Base-by-base conservation (phyloP, 2,329 filamentous ascomycete genomes). In the Monosporascus cannonballus region DNA sequence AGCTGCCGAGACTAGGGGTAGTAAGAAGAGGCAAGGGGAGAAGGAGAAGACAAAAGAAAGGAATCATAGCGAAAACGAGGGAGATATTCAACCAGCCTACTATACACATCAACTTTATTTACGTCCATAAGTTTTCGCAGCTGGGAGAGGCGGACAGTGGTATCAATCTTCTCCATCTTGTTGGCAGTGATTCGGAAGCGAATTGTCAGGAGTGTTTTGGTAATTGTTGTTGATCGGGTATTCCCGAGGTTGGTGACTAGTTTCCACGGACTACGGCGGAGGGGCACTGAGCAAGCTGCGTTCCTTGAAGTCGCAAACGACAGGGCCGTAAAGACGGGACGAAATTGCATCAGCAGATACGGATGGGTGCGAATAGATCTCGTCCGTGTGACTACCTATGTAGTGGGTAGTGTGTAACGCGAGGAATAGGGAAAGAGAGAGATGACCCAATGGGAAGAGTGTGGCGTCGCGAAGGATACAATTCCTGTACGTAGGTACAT, bases 61-160 rank as follows among this genome's bases (percentile, higher is more conserved):
- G 20, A 22, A 22, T 6, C 8, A 6, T n/a, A 14, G 14, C 5
- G 3, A 22, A 8, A 27, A 46, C 3, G 25, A 27, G 14, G 14
- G 22, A 56, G 54, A 59, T 50, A 54, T 57, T 56, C 42, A 60
- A 54, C 55, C 56, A 53, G 69, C 76, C 70, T 85, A 96, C 93
- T 87, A 76, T 99, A 99, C 55, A 97, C 80, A 71, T 97, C 91
- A 60, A 99, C 80, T 59, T 90, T 86, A 66, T 87, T 80, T 71
- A 92, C 80, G 73, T 83, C 85, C 94, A 99, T 99, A 67, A 96
- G 77, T 69, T 85, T 78, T 67, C 94, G 83, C 65, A 99, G 80
- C 71, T 83, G 80, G 58, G 83, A 73, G 59, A 99, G 82, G 64
- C 90, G 87, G 57, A 83, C 77, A 51, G 85, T 84, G 37, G 92